A percentile compares a stretch with the other conserved stretches of the same genome.
phyloP scores from a whole-genome alignment of 305 asterid genomes.

The Coffea humblotiana region DNA sequence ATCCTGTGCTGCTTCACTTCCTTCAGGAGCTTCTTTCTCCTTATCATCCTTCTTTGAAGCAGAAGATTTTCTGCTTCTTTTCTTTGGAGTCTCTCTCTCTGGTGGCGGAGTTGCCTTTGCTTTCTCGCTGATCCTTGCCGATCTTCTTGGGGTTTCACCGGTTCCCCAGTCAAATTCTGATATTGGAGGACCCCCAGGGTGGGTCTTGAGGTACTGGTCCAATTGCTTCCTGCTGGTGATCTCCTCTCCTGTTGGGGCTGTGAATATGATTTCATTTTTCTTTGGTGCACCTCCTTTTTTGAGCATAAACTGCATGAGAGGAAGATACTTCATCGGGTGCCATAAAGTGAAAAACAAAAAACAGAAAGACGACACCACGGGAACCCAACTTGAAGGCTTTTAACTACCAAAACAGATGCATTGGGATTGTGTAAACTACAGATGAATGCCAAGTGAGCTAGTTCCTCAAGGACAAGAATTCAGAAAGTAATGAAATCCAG shows the following conservation, averaged over 20 bases:
- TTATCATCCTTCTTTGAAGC: slow-evolving; percentile 31
- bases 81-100: slow-evolving; percentile 29
- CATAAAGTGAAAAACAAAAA: not conserved
- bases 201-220: slow-evolving; percentile 49
- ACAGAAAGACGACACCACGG: not conserved
- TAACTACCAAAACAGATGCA: slow-evolving; percentile 1
- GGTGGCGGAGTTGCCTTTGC: slow-evolving; percentile 38
- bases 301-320: slow-evolving; percentile 31
- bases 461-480: not conserved
- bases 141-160: slow-evolving; percentile 56
- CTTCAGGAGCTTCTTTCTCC: slow-evolving; percentile 30
- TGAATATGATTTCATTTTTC: slow-evolving; percentile 46
- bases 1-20: slow-evolving; percentile 27
- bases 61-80: slow-evolving; percentile 37
- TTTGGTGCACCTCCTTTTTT: slow-evolving; percentile 34
- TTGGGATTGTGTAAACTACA: not conserved
- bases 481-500: not conserved
- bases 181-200: slow-evolving; percentile 44
- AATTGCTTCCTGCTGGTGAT: slow-evolving; percentile 40
- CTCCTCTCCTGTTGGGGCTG: slow-evolving; percentile 57
- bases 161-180: slow-evolving; percentile 54
- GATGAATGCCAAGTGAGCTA: not conserved
- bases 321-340: not conserved
- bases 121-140: slow-evolving; percentile 49
- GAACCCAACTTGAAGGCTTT: not conserved